These are phyloP conservation scores for Hypoxylon sp. DNA, from an alignment of 2,329 filamentous ascomycete species.

Conservation along the genomic window DNA sequence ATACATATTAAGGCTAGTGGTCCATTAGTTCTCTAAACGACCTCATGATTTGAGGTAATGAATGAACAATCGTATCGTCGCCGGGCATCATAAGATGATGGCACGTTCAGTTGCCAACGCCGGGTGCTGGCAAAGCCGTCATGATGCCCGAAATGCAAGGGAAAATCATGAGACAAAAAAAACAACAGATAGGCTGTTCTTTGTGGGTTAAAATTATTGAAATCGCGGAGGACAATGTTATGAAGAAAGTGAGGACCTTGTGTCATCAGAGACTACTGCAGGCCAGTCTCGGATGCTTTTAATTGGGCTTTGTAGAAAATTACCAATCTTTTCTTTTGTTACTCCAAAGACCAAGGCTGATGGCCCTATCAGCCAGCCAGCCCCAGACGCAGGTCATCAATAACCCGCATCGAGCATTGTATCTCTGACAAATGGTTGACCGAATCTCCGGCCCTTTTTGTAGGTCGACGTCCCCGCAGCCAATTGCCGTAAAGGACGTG, in stretches of 20 bases:
- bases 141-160: constrained; percentile 19
- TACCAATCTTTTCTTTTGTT: constrained; percentile 17
- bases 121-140: constrained; percentile 14
- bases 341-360: constrained; percentile 12
- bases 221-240: constrained; percentile 21
- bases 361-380: constrained; percentile 40
- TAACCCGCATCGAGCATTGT: constrained; percentile 39
- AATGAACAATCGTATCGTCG: constrained; percentile 10
- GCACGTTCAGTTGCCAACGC: constrained; percentile 30
- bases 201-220: constrained; percentile 13
- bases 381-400: constrained; percentile 45
- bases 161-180: constrained; percentile 22
- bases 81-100: constrained; percentile 40
- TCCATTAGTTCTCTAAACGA: constrained; percentile 10
- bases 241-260: constrained; percentile 29
- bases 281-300: constrained; percentile 18
- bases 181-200: constrained; percentile 9
- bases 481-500: constrained; percentile 37
- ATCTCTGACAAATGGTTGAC: constrained; percentile 45
- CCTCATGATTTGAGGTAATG: constrained; percentile 8
- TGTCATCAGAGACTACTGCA: constrained; percentile 21
- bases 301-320: constrained; percentile 28
- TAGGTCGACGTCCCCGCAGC: constrained; percentile 39
- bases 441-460: constrained; percentile 28
- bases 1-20: constrained; percentile 32